These are phyloP conservation scores for Limonium bicolor DNA, from an alignment of 148 eudicot genomes.

Conservation along the genomic window DNA sequence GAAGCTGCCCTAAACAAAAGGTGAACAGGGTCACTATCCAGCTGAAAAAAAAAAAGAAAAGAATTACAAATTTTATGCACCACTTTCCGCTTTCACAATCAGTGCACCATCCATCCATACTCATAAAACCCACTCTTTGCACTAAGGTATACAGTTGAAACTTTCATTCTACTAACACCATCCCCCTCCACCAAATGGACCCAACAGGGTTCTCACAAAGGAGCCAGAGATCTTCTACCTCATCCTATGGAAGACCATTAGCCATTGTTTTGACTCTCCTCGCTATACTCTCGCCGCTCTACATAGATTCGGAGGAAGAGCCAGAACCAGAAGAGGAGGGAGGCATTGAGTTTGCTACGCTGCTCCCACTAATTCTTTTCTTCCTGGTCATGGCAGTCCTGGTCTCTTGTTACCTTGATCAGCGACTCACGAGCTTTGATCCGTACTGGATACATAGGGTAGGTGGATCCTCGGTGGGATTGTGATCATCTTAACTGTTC, in stretches of 20 bases:
- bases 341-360: constrained; percentile 11
- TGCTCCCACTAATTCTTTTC: constrained; percentile 41
- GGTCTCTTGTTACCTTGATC: constrained; percentile 37
- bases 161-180: too few relatives aligned
- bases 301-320: constrained; percentile 27
- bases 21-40: too few relatives aligned
- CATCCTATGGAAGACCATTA: constrained; percentile 30
- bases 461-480: constrained; percentile 83
- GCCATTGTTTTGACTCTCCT: constrained; percentile 33
- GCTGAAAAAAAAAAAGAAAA: too few relatives aligned
- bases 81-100: too few relatives aligned
- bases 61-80: too few relatives aligned
- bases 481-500: constrained; percentile 33
- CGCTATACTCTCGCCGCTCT: constrained; percentile 59
- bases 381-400: constrained; percentile 38
- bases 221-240: constrained; percentile 20
- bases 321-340: constrained; percentile 29
- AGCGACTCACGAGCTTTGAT: constrained; percentile 40
- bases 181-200: too few relatives aligned
- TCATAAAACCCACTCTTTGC: too few relatives aligned
- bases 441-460: constrained; percentile 74
- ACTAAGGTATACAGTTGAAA: too few relatives aligned
- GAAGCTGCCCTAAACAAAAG: too few relatives aligned
- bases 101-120: too few relatives aligned
- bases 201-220: constrained; percentile 14